A percentile compares a stretch with the other conserved stretches of the same genome.
These are phyloP conservation scores for Andrographis paniculata DNA, from an alignment of 305 asterid species.

Conservation along the genomic window DNA sequence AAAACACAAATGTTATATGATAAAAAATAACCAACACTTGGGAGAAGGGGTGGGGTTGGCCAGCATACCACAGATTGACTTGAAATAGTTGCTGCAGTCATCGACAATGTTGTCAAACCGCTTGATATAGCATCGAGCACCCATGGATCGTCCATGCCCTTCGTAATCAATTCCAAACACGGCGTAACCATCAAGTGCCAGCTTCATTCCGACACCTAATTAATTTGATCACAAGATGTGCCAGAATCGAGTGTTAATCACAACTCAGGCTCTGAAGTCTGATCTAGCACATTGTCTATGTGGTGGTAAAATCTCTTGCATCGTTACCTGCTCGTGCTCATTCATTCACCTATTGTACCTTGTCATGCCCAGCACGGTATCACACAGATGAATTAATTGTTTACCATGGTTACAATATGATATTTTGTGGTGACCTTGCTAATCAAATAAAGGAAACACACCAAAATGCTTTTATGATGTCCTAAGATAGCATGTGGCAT, in stretches of 20 bases:
- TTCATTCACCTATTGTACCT: too few species aligned
- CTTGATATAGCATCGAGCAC: constrained; percentile 80
- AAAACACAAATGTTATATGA: not conserved
- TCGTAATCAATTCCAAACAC: constrained; percentile 85
- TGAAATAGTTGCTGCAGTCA: constrained; percentile 51
- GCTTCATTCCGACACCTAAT: constrained; percentile 52
- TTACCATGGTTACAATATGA: too few species aligned
- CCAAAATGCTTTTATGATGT: too few species aligned
- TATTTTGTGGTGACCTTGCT: too few species aligned
- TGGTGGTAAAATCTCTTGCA: too few species aligned
- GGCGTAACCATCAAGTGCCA: constrained; percentile 59
- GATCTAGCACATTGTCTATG: too few species aligned
- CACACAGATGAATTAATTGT: too few species aligned
- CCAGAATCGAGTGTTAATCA: not conserved
- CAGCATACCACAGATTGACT: constrained; percentile 51
- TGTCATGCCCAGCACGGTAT: too few species aligned
- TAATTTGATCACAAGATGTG: not conserved
- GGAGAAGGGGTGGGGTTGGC: not conserved
- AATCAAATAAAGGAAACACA: too few species aligned
- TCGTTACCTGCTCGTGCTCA: too few species aligned
- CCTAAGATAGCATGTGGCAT: too few species aligned
- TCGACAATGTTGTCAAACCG: constrained; percentile 60
- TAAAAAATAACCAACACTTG: not conserved
- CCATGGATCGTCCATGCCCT: constrained; percentile 84
- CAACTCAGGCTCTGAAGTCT: too few species aligned